Base-by-base conservation (phyloP, 805 yeast species). In the Trichomonascus vanleenenianus region DNA sequence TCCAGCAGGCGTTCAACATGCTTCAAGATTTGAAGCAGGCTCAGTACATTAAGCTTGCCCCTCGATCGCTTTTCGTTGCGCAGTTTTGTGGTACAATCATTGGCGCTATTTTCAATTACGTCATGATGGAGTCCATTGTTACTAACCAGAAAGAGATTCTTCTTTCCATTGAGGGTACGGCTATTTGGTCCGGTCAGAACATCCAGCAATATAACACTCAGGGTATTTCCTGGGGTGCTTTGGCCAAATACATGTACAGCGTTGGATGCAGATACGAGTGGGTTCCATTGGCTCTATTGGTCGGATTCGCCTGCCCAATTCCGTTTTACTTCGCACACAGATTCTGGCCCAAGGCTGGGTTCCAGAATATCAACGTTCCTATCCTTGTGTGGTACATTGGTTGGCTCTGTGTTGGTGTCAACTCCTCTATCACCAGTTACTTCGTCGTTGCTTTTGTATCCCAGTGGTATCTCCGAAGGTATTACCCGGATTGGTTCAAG, bases 1-100 rank as follows among this genome's bases (percentile, higher is more conserved):
- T 76, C 56, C 73, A 75, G 34, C 84, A 79, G 62, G 83, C 84
- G 10, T 76, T 79, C 49, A 72, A 67, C 57, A 79, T 74, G 59
- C 73, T 78, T 43, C 73, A 74, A 57, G 76, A 76, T 55, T 64
- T 62, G 50, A 76, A 76, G 53, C 61, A 70, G 63, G 79, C 74
- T 0, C 84, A 78, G 59, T 79, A 79, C 56, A 61, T 74, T 19
- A 77, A 76, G 50, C 63, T 79, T 19, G 78, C 83, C 1, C 84
- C 84, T 10, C 65, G 75, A 54, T 73, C 83, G 0, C 60, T 77
- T 30, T 79, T 78, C 65, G 66, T 77, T 53, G 72, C 66, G 32
- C 76, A 68, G 56, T 50, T 67, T 39, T 49, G 64, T 27, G 68
- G 59, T 4, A 55, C 59, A 19, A 40, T 56, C 18, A 45, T 52